Conservation (phyloP, 169 alveolate species). For the Cryptosporidium felis region DNA sequence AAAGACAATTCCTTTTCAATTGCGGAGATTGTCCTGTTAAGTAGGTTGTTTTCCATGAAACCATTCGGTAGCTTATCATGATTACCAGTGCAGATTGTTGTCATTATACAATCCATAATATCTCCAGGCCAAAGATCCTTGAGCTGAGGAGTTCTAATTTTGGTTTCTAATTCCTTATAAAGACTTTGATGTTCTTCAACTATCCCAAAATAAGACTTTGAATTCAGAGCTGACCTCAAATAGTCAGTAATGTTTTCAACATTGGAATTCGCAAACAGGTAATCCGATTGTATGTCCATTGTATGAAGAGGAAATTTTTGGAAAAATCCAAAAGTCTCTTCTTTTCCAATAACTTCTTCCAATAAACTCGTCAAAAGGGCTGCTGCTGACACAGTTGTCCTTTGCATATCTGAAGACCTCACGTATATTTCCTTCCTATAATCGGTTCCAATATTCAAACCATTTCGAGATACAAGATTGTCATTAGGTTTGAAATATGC, state of each 20-base stretch:
- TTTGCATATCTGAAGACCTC: conserved; percentile 69
- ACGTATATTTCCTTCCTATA: conserved; percentile 55
- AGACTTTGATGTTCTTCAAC: conserved; percentile 41
- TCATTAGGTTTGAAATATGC: conserved; percentile 30
- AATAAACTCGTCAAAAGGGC: conserved; percentile 52
- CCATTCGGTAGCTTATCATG: conserved; percentile 35
- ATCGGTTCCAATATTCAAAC: neutral
- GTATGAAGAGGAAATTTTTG: conserved; percentile 65
- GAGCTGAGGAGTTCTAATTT: conserved; percentile 13
- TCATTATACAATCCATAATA: conserved; percentile 67
- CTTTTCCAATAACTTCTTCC: conserved; percentile 38
- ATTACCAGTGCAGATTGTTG: conserved; percentile 64
- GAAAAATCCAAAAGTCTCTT: conserved; percentile 9
- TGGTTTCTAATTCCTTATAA: conserved; percentile 23
- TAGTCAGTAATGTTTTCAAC: conserved; percentile 55
- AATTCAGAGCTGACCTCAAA: conserved; percentile 23
- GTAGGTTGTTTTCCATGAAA: conserved; percentile 35
- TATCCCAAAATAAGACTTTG: conserved; percentile 12
- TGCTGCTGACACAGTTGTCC: conserved; percentile 70
- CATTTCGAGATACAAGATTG: conserved; percentile 13
- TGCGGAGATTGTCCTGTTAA: conserved; percentile 60
- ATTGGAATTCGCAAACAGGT: conserved; percentile 61
- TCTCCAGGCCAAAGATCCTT: conserved; percentile 71
- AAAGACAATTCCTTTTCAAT: conserved; percentile 54
- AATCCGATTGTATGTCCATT: conserved; percentile 66